Percentiles rank a stretch among this genome's conserved stretches.
Conservation (phyloP, 805 yeast species). For the Yarrowia sp. region DNA sequence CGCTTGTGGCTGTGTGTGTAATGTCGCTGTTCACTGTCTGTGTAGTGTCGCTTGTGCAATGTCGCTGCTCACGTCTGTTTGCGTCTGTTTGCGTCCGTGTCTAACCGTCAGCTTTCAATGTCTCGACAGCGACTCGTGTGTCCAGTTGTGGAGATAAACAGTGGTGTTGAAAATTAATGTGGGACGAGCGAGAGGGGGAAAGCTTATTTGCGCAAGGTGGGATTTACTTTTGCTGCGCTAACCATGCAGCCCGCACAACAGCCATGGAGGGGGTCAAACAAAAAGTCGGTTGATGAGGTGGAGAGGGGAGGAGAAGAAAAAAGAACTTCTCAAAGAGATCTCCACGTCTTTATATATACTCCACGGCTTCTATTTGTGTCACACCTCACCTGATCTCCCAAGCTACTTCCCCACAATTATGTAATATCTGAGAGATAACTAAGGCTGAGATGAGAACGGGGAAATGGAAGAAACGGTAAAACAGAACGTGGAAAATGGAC, state of each 20-base stretch:
- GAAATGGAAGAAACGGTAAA: too few species aligned
- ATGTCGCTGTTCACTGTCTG: neutral
- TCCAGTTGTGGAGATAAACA: constrained; percentile 27
- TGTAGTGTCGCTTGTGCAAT: neutral
- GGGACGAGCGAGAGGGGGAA: constrained; percentile 40
- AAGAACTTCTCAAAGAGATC: neutral
- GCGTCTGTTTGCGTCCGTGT: neutral
- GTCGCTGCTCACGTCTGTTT: neutral
- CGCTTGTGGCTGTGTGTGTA: neutral
- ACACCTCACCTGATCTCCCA: too few species aligned
- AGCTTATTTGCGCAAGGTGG: constrained; percentile 36
- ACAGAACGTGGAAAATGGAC: too few species aligned
- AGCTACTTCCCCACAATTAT: too few species aligned
- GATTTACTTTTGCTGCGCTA: constrained; percentile 32
- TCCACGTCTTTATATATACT: neutral
- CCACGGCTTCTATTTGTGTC: too few species aligned
- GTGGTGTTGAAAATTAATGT: constrained; percentile 35
- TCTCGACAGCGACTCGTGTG: constrained; percentile 11
- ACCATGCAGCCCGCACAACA: constrained; percentile 12
- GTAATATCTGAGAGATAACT: too few species aligned
- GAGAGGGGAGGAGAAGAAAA: neutral
- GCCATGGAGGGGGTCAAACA: constrained; percentile 11
- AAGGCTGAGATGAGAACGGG: too few species aligned
- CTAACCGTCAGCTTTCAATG: neutral
- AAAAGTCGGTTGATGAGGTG: neutral